Conservation (phyloP, 2,329 filamentous ascomycete species). For the Trichoderma oligosporum region DNA sequence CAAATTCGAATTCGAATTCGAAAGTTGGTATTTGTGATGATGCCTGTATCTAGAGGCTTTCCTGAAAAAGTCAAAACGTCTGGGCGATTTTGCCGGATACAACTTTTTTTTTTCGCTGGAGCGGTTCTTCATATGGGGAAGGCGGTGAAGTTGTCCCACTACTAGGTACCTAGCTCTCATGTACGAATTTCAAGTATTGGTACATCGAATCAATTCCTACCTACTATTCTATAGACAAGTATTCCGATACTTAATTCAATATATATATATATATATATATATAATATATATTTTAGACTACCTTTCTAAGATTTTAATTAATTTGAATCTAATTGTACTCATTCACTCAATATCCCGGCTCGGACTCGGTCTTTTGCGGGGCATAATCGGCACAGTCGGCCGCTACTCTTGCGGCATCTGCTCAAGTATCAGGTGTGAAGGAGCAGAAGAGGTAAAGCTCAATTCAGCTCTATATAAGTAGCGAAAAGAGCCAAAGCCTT, state of each 20-base stretch:
- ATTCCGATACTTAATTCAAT: too few relatives aligned
- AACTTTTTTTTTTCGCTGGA: conserved; percentile 14
- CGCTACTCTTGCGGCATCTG: not conserved
- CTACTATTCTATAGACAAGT: too few relatives aligned
- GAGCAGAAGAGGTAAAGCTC: not conserved
- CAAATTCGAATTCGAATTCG: too few relatives aligned
- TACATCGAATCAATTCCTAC: not conserved
- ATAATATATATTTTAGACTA: too few relatives aligned
- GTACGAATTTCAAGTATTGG: not conserved
- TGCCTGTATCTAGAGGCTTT: conserved; percentile 10
- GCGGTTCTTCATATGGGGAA: conserved; percentile 3
- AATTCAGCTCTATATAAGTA: too few relatives aligned
- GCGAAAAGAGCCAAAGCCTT: not conserved
- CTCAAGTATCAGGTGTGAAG: not conserved
- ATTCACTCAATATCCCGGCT: not conserved
- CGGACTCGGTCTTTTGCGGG: conserved; percentile 15
- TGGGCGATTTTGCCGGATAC: conserved; percentile 14
- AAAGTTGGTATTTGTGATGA: conserved; percentile 18
- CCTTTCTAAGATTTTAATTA: too few relatives aligned
- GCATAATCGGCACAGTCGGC: conserved; percentile 1
- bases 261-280: too few relatives aligned
- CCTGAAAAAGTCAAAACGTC: not conserved
- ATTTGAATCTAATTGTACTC: too few relatives aligned
- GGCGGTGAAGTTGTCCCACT: conserved; percentile 16
- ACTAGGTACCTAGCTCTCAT: not conserved